Evolutionary conservation across 768 basidiomycete genomes (phyloP).

Genomic region (Mycena galopus): DNA sequence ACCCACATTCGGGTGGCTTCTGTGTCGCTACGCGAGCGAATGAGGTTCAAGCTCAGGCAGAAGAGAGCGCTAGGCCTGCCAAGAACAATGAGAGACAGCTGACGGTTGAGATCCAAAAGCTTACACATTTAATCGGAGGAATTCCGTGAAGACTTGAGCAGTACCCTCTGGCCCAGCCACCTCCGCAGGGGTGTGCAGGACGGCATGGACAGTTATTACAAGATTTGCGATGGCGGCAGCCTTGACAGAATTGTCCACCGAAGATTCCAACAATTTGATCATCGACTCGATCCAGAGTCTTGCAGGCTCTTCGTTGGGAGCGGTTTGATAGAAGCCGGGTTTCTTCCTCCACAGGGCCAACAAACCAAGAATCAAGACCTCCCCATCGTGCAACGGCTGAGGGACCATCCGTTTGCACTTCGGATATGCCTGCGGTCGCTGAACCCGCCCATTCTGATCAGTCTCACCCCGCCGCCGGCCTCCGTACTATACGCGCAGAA

Average conservation of each 20-base stretch:
- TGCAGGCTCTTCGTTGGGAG: constrained; percentile 49
- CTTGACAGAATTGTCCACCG: constrained; percentile 75
- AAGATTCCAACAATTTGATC: constrained; percentile 71
- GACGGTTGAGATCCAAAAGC: constrained; percentile 31
- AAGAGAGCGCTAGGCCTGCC: constrained; percentile 58
- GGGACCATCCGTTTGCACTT: constrained; percentile 67
- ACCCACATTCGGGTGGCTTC: constrained; percentile 80
- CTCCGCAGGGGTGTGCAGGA: constrained; percentile 57
- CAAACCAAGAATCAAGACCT: constrained; percentile 78
- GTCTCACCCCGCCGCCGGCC: constrained; percentile 71
- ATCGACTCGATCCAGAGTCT: constrained; percentile 62
- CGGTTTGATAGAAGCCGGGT: constrained; percentile 60
- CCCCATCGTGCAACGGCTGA: constrained; percentile 75
- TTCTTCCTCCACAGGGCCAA: constrained; percentile 76
- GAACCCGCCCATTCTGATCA: constrained; percentile 68
- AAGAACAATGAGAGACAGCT: constrained; percentile 28
- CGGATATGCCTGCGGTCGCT: constrained; percentile 67
- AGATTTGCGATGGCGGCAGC: constrained; percentile 68
- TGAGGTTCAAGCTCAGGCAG: constrained; percentile 68
- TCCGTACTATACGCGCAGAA: constrained; percentile 52
- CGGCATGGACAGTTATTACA: constrained; percentile 56
- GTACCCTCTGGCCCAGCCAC: constrained; percentile 40
- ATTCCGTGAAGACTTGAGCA: constrained; percentile 52
- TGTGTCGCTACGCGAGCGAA: constrained; percentile 69
- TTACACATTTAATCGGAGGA: constrained; percentile 65